Percentiles rank a stretch among this genome's conserved stretches.
Evolutionary conservation across 805 yeast species (phyloP).

Genomic region (Maudiozyma serrabonitensis): DNA sequence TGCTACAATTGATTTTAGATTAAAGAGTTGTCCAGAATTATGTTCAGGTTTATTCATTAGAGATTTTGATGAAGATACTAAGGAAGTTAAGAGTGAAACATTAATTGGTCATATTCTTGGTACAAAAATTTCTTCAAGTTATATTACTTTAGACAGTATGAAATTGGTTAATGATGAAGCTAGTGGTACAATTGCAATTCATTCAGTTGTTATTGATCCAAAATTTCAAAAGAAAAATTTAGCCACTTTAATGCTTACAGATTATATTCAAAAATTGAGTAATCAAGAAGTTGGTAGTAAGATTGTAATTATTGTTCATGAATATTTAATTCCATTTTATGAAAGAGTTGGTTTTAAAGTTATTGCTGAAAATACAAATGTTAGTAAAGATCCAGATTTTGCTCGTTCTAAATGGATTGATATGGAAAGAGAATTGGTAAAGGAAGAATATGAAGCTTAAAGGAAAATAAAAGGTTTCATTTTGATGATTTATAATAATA

Average conservation of each 20-base stretch:
- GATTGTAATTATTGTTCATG: conserved; percentile 65
- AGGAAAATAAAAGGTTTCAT: background rate
- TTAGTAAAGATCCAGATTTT: conserved; percentile 23
- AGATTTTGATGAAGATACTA: conserved; percentile 36
- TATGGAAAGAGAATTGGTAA: conserved; percentile 30
- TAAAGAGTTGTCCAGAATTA: conserved; percentile 79
- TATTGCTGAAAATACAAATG: conserved; percentile 42
- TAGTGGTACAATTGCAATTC: conserved; percentile 69
- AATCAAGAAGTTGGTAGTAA: conserved; percentile 79
- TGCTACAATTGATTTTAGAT: conserved; percentile 60
- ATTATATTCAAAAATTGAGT: conserved; percentile 80
- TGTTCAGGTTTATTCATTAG: conserved; percentile 81
- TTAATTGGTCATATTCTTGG: conserved; percentile 75
- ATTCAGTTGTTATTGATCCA: conserved; percentile 69
- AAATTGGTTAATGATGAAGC: conserved; percentile 49
- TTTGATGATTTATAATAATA: background rate
- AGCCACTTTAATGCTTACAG: conserved; percentile 76
- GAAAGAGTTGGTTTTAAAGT: conserved; percentile 71
- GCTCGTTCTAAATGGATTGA: conserved; percentile 27
- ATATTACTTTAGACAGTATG: conserved; percentile 27
- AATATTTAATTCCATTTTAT: conserved; percentile 63
- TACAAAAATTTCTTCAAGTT: conserved; percentile 45
- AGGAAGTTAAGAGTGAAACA: conserved; percentile 40
- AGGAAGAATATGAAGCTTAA: conserved; percentile 28
- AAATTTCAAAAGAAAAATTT: conserved; percentile 72